Base-by-base conservation (phyloP, 164 flowering plant species). In the Magnolia officinalis region DNA sequence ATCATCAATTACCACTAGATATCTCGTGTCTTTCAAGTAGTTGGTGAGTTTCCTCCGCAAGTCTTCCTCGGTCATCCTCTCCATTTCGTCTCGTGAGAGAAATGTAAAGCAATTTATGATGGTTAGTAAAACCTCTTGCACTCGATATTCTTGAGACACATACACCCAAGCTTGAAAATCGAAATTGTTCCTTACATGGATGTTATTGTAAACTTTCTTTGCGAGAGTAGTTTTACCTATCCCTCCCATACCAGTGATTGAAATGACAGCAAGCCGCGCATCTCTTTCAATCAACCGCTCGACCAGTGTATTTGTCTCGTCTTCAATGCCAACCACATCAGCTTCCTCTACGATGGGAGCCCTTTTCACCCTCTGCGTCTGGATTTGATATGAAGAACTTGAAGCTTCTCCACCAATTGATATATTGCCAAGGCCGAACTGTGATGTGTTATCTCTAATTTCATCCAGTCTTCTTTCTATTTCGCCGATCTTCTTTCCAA, bases 221-320 rank as follows among this genome's bases (percentile, higher is more conserved):
- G 85, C 85, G 4, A 78, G 70, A 10, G 85, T 78, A 31, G 84
- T 83, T 70, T 83, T 73, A 24, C 76, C 76, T 61, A 61, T 16
- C 3, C 64, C 64, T 19, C 64, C 64, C 64, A 61, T 61, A 78
- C 4, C 81, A 77, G 80, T 71, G 18, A 82, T 79, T 4, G 84
- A 82, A 50, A 76, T 55, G 2, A 82, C 78, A 61, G 16, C 29
- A 26, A 14, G 75, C 14, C 75, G 11, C 2, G n/a, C 13, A 4
- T 73, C 67, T 2, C 16, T 14, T 1, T 24, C 20, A 9, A 61
- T 59, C 67, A 73, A 29, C 37, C 37, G 63, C 10, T 19, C 63
- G 6, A 51, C 63, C 73, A 71, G 26, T 8, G 23, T 52, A 26
- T 71, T 51, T 9, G 52, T 23, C 37, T 71, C 63, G 1, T 71